phyloP scores from a whole-genome alignment of 805 yeast species.

The Cyberlindnera xishuangbannaensis region DNA sequence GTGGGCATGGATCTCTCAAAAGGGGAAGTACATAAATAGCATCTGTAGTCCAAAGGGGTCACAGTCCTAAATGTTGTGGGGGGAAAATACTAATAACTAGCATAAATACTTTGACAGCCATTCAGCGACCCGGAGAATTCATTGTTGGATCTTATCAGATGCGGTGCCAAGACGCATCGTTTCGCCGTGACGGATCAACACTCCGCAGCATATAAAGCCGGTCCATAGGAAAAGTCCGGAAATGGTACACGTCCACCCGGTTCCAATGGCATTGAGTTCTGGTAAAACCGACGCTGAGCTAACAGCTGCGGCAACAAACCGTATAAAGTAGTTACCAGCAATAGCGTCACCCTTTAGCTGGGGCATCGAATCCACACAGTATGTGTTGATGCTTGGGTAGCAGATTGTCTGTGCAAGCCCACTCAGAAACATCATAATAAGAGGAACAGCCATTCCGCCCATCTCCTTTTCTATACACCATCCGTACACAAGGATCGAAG shows the following conservation, averaged over 20 bases:
- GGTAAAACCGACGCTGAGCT: conserved; percentile 44
- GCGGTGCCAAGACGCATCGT: too few relatives aligned
- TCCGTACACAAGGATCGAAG: conserved; percentile 40
- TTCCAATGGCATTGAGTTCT: conserved; percentile 42
- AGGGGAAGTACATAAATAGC: too few relatives aligned
- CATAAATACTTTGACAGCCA: too few relatives aligned
- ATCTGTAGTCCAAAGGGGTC: too few relatives aligned
- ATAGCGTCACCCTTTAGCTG: conserved; percentile 50
- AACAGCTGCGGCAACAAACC: conserved; percentile 47
- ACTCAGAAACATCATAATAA: conserved; percentile 40
- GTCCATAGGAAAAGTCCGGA: conserved; percentile 37
- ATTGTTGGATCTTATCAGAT: too few relatives aligned
- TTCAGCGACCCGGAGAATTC: too few relatives aligned
- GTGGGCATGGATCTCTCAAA: too few relatives aligned
- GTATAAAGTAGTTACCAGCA: conserved; percentile 44
- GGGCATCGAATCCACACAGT: conserved; percentile 55
- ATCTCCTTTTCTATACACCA: conserved; percentile 27
- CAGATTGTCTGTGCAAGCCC: conserved; percentile 47
- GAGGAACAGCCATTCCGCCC: conserved; percentile 53
- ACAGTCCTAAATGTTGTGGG: too few relatives aligned
- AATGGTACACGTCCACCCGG: conserved; percentile 52
- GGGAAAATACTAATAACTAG: too few relatives aligned
- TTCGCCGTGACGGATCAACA: conserved; percentile 37
- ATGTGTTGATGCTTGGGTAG: conserved; percentile 50
- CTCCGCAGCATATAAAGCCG: conserved; percentile 31